phyloP scores from a whole-genome alignment of 164 flowering plant species.

The Kalanchoe fedtschenkoi region DNA sequence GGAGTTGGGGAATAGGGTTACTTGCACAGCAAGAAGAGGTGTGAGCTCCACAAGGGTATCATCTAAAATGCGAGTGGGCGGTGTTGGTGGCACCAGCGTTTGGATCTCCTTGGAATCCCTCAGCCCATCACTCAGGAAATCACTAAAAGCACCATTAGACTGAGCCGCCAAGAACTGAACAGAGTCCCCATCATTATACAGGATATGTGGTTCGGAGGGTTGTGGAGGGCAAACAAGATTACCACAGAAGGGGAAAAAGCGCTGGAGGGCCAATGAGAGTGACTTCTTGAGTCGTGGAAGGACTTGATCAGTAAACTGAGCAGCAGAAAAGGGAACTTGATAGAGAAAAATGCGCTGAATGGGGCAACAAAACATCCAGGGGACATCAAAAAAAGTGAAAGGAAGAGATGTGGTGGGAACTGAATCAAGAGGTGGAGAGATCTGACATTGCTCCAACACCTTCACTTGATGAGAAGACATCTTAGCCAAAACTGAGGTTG shows the following conservation, averaged over 20 bases:
- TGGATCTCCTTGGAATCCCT: slow-evolving; percentile 9
- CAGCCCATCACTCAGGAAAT: background rate
- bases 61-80: background rate
- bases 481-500: no score
- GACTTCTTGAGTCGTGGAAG: slow-evolving; percentile 27
- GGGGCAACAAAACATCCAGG: slow-evolving; percentile 15
- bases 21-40: slow-evolving; percentile 23
- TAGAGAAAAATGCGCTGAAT: slow-evolving; percentile 23
- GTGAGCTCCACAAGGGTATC: background rate
- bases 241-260: slow-evolving; percentile 24
- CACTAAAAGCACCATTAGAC: slow-evolving; percentile 8
- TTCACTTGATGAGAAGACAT: no score
- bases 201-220: slow-evolving; percentile 10
- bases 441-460: no score
- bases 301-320: slow-evolving; percentile 6
- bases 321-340: slow-evolving; percentile 9
- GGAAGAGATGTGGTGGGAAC: slow-evolving; percentile 18
- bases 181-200: slow-evolving; percentile 8
- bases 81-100: slow-evolving; percentile 10
- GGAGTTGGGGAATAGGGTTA: slow-evolving; percentile 17
- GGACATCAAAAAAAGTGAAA: slow-evolving; percentile 24
- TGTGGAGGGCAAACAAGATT: slow-evolving; percentile 10
- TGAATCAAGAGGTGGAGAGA: no score
- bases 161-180: slow-evolving; percentile 16
- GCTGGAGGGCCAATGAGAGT: slow-evolving; percentile 27